These are phyloP conservation scores for Litsea cubeba DNA, from an alignment of 164 flowering plant genomes.

Conservation along the genomic window DNA sequence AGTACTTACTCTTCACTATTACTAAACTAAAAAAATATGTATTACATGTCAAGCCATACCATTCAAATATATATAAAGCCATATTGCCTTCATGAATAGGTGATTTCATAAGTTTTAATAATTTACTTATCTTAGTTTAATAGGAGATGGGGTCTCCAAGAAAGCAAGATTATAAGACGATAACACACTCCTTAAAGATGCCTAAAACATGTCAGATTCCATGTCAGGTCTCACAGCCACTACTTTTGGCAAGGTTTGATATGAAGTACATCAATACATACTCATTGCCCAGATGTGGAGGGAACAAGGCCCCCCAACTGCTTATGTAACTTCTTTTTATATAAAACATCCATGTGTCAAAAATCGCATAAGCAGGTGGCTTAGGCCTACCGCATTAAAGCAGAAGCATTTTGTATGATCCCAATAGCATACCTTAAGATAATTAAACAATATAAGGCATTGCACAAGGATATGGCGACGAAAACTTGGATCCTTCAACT, in stretches of 20 bases:
- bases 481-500: conserved; percentile 97
- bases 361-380: neutral
- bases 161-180: neutral
- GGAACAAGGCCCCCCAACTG: neutral
- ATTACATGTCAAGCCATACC: too few species aligned
- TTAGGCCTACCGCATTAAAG: neutral
- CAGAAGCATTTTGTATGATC: neutral
- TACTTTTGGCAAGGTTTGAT: neutral
- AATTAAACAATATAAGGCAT: conserved; percentile 91
- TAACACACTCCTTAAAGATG: neutral
- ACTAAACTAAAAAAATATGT: too few species aligned
- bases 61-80: too few species aligned
- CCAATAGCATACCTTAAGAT: conserved; percentile 61
- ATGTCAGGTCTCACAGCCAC: neutral
- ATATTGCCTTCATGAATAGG: too few species aligned
- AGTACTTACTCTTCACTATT: too few species aligned
- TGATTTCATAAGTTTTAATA: too few species aligned
- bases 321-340: neutral
- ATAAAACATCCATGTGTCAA: neutral
- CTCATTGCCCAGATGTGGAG: neutral
- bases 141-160: neutral
- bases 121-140: neutral
- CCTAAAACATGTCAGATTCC: neutral
- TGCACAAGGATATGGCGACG: conserved; percentile 94
- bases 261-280: neutral